Evolutionary conservation across 208 protist genomes (phyloP).

Genomic region (Crithidia mellificae): DNA sequence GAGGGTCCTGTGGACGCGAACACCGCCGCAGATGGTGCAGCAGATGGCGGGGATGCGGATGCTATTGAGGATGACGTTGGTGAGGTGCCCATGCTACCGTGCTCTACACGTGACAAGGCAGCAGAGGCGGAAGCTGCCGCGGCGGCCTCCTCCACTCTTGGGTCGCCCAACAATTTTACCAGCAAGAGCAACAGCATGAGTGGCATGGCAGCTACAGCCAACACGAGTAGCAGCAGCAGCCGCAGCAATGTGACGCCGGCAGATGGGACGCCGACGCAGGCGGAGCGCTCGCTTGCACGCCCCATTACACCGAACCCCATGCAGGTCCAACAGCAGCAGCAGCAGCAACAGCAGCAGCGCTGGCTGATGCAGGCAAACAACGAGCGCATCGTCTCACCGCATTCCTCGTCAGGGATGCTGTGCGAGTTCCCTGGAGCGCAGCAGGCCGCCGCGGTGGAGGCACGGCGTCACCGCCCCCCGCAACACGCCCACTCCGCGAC

Average conservation of each 20-base stretch:
- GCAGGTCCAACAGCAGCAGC: constrained; percentile 2
- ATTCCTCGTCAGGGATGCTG: constrained; percentile 21
- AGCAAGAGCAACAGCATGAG: too few species aligned
- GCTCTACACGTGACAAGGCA: constrained; percentile 33
- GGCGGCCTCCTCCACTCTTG: too few species aligned
- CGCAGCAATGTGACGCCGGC: neutral
- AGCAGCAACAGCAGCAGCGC: constrained; percentile 1
- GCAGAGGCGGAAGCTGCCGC: constrained; percentile 15
- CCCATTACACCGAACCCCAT: neutral
- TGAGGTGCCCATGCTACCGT: constrained; percentile 30
- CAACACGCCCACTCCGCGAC: constrained; percentile 3
- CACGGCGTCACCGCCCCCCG: neutral
- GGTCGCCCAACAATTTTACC: too few species aligned
- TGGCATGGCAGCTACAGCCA: neutral
- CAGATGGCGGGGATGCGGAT: neutral
- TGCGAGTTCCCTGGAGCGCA: constrained; percentile 10
- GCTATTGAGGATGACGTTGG: neutral
- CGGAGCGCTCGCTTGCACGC: constrained; percentile 1
- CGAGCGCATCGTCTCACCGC: constrained; percentile 36
- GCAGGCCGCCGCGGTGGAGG: neutral
- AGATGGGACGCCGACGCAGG: neutral
- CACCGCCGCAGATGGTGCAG: neutral
- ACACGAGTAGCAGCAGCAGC: constrained; percentile 11
- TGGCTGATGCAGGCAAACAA: constrained; percentile 22
- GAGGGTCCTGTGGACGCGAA: too few species aligned